Conservation (phyloP, 495 filamentous ascomycete species). For the Lasiosphaeria miniovina region DNA sequence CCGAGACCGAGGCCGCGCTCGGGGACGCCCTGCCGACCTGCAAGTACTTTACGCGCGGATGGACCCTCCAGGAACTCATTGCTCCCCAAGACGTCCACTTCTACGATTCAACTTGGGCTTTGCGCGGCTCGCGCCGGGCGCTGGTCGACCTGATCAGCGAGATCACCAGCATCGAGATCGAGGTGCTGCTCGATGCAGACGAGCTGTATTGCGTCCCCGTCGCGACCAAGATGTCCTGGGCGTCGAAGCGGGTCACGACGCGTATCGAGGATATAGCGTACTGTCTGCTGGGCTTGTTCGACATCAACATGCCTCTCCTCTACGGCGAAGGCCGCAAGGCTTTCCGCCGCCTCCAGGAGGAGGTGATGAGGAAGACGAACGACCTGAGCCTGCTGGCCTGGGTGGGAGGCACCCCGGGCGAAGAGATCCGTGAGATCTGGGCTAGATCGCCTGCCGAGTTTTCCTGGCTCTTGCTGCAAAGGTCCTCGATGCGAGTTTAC, state of each 20-base stretch:
- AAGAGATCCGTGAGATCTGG: constrained; percentile 8
- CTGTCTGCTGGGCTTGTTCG: constrained; percentile 21
- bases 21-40: background rate
- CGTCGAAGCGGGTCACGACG: constrained; percentile 14
- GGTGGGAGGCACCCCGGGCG: background rate
- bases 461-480: background rate
- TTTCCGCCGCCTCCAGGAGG: constrained; percentile 22
- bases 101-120: constrained; percentile 7
- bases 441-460: constrained; percentile 1
- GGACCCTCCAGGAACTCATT: constrained; percentile 11
- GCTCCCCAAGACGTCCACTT: constrained; percentile 6
- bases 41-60: constrained; percentile 5
- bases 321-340: constrained; percentile 22
- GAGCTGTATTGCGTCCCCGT: constrained; percentile 6
- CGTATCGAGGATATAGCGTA: no score
- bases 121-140: background rate
- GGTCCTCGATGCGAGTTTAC: background rate
- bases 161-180: background rate
- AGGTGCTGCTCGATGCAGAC: background rate
- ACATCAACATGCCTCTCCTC: constrained; percentile 18
- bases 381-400: constrained; percentile 8
- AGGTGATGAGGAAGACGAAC: constrained; percentile 10
- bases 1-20: background rate
- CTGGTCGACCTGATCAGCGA: background rate
- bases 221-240: constrained; percentile 19